Conservation (phyloP, 2,329 filamentous ascomycete genomes). For the Fusarium scirpi region DNA sequence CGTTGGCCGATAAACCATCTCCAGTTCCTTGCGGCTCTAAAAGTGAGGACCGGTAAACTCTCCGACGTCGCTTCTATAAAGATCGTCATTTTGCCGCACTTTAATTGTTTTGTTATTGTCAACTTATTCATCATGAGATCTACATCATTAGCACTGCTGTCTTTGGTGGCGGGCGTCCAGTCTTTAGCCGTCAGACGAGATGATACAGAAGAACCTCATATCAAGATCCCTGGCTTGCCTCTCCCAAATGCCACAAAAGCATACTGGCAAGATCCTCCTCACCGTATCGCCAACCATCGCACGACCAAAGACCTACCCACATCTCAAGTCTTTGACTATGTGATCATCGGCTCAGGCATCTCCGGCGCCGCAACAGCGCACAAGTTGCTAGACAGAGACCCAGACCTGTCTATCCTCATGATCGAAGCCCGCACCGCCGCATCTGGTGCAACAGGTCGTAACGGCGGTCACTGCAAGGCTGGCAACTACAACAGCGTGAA, state of each 20-base stretch:
- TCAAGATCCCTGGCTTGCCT: slow-evolving; percentile 24
- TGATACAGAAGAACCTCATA: slow-evolving; percentile 3
- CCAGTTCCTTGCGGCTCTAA: slow-evolving; percentile 1
- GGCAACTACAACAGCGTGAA: slow-evolving; percentile 23
- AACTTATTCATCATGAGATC: slow-evolving; percentile 14
- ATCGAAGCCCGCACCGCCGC: slow-evolving; percentile 26
- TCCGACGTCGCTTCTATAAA: slow-evolving; percentile 4
- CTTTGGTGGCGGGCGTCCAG: slow-evolving; percentile 8
- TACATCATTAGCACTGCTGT: background rate
- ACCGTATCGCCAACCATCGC: slow-evolving; percentile 31
- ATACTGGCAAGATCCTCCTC: slow-evolving; percentile 33
- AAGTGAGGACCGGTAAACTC: background rate
- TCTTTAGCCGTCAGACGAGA: slow-evolving; percentile 12
- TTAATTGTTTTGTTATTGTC: too few relatives aligned
- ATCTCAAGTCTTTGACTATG: slow-evolving; percentile 23
- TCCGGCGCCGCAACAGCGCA: slow-evolving; percentile 29
- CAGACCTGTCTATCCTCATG: slow-evolving; percentile 23
- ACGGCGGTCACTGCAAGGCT: slow-evolving; percentile 24
- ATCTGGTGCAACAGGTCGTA: slow-evolving; percentile 20
- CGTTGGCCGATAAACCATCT: slow-evolving; percentile 6
- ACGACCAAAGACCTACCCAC: slow-evolving; percentile 20
- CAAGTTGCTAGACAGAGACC: slow-evolving; percentile 23
- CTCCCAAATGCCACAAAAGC: slow-evolving; percentile 28
- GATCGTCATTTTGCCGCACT: background rate
- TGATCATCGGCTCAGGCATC: slow-evolving; percentile 30